These are phyloP conservation scores for Zychaea mexicana DNA, from an alignment of 371 early-diverging fungal species.

Conservation along the genomic window DNA sequence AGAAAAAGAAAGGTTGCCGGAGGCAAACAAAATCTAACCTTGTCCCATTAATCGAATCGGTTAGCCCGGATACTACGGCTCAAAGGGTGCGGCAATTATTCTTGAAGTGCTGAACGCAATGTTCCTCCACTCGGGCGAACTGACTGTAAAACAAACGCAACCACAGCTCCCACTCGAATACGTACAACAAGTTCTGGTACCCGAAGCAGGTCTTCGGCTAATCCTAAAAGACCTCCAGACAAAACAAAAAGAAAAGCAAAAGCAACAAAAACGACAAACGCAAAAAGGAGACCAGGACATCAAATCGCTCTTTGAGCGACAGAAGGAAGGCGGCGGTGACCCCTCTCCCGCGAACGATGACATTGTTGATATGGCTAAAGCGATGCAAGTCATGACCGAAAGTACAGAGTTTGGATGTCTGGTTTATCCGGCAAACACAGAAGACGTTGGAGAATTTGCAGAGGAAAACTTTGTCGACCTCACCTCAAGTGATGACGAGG, in stretches of 20 bases:
- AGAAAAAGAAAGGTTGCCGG: neutral
- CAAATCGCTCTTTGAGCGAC: too few relatives aligned
- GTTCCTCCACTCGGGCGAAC: constrained; percentile 37
- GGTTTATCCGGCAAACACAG: constrained; percentile 37
- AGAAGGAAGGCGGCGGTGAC: too few relatives aligned
- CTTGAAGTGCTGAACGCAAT: constrained; percentile 36
- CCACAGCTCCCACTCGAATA: constrained; percentile 62
- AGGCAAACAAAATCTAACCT: neutral
- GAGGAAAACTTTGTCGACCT: neutral
- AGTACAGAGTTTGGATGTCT: constrained; percentile 54
- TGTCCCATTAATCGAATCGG: neutral
- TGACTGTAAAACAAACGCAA: constrained; percentile 29
- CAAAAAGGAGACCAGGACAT: too few relatives aligned
- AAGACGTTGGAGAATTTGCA: constrained; percentile 12
- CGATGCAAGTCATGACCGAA: constrained; percentile 47
- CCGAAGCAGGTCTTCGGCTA: constrained; percentile 57
- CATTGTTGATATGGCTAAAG: too few relatives aligned
- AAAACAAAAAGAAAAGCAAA: constrained; percentile 1
- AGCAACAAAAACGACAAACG: neutral
- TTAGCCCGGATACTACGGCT: constrained; percentile 70
- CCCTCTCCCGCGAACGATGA: too few relatives aligned
- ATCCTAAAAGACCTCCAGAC: constrained; percentile 49
- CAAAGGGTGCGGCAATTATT: constrained; percentile 48
- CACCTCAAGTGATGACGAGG: neutral
- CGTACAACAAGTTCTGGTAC: constrained; percentile 63